These are phyloP conservation scores for Penicillium paxilli DNA, from an alignment of 495 filamentous ascomycete genomes.

Conservation along the genomic window DNA sequence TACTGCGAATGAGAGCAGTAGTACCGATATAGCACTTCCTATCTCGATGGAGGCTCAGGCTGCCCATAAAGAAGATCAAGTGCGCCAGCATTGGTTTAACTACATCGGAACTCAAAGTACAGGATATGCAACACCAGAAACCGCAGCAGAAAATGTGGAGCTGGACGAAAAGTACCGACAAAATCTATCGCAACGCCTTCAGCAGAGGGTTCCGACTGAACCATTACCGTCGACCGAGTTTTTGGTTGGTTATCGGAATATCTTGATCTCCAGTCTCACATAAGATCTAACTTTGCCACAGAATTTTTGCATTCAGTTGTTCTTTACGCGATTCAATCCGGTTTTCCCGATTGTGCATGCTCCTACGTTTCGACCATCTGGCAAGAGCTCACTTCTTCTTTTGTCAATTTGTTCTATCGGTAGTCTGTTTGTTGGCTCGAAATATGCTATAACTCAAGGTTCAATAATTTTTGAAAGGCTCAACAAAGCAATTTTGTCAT, in stretches of 20 bases:
- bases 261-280: neutral
- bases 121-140: conserved; percentile 17
- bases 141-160: neutral
- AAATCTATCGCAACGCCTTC: conserved; percentile 16
- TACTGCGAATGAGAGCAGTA: neutral
- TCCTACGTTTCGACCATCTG: conserved; percentile 28
- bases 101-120: conserved; percentile 4
- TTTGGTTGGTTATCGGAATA: conserved; percentile 16
- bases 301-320: conserved; percentile 32
- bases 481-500: conserved; percentile 34
- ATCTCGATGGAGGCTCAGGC: neutral
- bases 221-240: conserved; percentile 29
- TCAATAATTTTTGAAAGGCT: conserved; percentile 31
- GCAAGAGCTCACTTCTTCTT: conserved; percentile 17
- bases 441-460: conserved; percentile 23
- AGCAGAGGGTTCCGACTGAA: conserved; percentile 14
- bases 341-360: conserved; percentile 33
- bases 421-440: conserved; percentile 31
- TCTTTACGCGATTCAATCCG: conserved; percentile 28
- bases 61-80: conserved; percentile 7
- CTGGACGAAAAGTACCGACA: conserved; percentile 25
- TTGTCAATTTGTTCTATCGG: conserved; percentile 29
- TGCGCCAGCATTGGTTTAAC: conserved; percentile 12
- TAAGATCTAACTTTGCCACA: neutral
- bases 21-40: neutral